A percentile compares a stretch with the other conserved stretches of the same genome.
Evolutionary conservation across 495 filamentous ascomycete genomes (phyloP).

Genomic region (Aspergillus conjunctus): DNA sequence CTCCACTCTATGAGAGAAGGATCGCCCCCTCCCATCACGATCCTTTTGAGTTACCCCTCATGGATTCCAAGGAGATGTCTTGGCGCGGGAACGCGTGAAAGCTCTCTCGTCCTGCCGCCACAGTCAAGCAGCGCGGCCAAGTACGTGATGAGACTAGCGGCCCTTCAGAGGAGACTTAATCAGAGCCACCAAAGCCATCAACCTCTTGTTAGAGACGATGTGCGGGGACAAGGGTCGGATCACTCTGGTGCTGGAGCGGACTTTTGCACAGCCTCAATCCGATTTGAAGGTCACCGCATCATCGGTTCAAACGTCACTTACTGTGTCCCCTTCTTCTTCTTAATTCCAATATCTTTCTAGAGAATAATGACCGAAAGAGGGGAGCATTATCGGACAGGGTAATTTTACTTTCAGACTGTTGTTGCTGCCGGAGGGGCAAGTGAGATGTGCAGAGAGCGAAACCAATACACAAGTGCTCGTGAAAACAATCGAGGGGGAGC

Average conservation of each 20-base stretch:
- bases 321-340: neutral
- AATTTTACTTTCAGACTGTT: constrained; percentile 11
- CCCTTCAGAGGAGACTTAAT: constrained; percentile 16
- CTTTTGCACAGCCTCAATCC: constrained; percentile 26
- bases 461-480: too few relatives aligned
- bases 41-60: constrained; percentile 19
- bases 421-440: neutral
- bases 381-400: constrained; percentile 16
- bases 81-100: constrained; percentile 16
- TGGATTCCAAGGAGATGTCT: constrained; percentile 14
- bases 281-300: constrained; percentile 16
- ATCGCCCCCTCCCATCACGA: constrained; percentile 3
- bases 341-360: neutral
- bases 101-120: constrained; percentile 19
- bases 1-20: neutral
- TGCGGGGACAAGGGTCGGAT: constrained; percentile 19
- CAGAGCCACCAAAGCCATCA: constrained; percentile 22
- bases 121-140: constrained; percentile 8
- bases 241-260: constrained; percentile 14
- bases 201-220: constrained; percentile 16
- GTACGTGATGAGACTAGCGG: constrained; percentile 8
- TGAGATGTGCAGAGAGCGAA: too few relatives aligned
- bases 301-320: constrained; percentile 13
- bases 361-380: neutral
- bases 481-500: too few relatives aligned